Base-by-base conservation (phyloP, 805 yeast genomes). In the Isabelozyma pseudorhagii region DNA sequence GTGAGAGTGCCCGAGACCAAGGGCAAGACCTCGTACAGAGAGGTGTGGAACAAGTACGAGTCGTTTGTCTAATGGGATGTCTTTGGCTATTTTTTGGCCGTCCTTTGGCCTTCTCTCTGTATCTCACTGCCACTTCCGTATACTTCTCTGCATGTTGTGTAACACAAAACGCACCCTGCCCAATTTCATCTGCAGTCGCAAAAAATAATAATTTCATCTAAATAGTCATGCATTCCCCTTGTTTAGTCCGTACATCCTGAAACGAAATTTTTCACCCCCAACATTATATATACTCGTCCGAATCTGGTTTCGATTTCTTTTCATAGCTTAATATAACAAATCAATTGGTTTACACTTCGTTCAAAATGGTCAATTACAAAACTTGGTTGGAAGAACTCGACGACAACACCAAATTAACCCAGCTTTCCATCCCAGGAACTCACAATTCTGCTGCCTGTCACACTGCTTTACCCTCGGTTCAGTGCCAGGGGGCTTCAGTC, bases 401-500 rank as follows among this genome's bases (percentile, higher is more conserved):
- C 47, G 88, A 84, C 60, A 71, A 81, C 62, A 69, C 77, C 17
- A 59, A 59, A 40, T 52, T 87, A 36, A 73, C 85, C 3, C 68
- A 76, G 49, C 72, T 87, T 46, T 72, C 92, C 0, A 72, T 87
- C 46, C 91, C 93, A 8, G 94, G 94, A n/a, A 87, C 93, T n/a
- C 94, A 87, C 69, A 87, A 87, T 62, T 77, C 89, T 40, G 89
- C 87, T 11, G 93, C 93, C 5, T 82, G 79, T 56, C 84, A 84
- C 62, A 70, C 78, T 7, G 85, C 92, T 2, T 68, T 85, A 43
- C 93, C 93, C 28, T 81, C 89, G 0, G 92, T 87, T 29, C 85
- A 83, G 61, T 87, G 94, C 63, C 94, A 87, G 64, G 86, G 82
- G 14, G 79, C 73, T 7, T 65, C 81, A 0, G 74, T 87, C 45